phyloP scores from a whole-genome alignment of 129 eudicot species.

The Kitagawia praeruptora region DNA sequence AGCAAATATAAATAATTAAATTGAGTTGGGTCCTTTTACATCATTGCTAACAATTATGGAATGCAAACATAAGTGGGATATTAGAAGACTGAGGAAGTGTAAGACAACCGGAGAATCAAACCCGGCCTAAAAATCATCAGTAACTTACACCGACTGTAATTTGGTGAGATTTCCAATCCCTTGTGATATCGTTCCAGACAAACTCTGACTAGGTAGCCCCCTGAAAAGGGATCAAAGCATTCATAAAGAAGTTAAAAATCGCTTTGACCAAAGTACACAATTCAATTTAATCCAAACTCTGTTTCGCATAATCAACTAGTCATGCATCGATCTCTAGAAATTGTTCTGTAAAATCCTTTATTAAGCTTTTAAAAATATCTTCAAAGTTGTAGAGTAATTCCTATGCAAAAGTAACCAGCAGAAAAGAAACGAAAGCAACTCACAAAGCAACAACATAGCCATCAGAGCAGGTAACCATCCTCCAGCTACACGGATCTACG shows the following conservation, averaged over 20 bases:
- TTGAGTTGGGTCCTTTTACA: constrained; percentile 1
- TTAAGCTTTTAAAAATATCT: background rate
- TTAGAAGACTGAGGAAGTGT: background rate
- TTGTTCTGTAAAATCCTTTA: background rate
- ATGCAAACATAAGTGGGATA: background rate
- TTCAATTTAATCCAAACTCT: constrained; percentile 1
- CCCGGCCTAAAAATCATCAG: background rate
- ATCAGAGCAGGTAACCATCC: constrained; percentile 82
- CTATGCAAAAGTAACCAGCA: background rate
- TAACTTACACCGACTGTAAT: constrained; percentile 74
- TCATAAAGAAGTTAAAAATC: background rate
- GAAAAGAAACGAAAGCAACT: constrained; percentile 23
- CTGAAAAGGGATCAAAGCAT: constrained; percentile 26
- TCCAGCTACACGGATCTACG: constrained; percentile 98
- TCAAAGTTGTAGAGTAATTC: background rate
- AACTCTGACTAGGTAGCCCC: constrained; percentile 75
- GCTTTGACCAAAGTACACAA: background rate
- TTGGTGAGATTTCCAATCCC: constrained; percentile 78
- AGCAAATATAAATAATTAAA: background rate
- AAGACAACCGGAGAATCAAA: background rate
- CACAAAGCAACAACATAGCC: constrained; percentile 68
- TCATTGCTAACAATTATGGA: background rate
- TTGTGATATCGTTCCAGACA: constrained; percentile 77
- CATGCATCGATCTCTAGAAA: background rate
- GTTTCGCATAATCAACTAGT: background rate